phyloP scores from a whole-genome alignment of 306 rosid genomes.

The Acacia melanoxylon region DNA sequence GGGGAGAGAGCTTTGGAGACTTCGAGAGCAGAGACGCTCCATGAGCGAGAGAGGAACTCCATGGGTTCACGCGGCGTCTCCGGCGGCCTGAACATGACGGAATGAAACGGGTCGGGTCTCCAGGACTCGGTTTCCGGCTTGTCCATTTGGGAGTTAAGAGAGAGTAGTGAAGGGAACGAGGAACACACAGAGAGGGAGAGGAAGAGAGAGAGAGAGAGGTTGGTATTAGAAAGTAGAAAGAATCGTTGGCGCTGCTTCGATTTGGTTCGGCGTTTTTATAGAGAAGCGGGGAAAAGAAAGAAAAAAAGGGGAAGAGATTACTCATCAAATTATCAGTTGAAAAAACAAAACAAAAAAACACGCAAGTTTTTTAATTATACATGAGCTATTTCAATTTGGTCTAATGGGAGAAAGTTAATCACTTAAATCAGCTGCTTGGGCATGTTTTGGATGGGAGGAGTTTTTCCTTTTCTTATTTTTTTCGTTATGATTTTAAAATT shows the following conservation, averaged over 20 bases:
- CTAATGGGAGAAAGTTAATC: too few species aligned
- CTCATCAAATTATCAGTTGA: background rate
- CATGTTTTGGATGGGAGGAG: too few species aligned
- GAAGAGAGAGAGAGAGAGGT: background rate
- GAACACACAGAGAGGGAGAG: background rate
- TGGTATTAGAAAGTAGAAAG: background rate
- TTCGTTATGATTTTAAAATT: too few species aligned
- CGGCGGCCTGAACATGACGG: conserved; percentile 54
- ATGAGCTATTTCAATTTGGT: too few species aligned
- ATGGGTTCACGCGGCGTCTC: conserved; percentile 80
- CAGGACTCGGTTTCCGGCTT: conserved; percentile 45
- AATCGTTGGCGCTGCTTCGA: background rate
- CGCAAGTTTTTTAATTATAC: too few species aligned
- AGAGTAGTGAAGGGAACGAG: background rate
- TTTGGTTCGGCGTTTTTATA: conserved; percentile 35
- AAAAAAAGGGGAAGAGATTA: background rate
- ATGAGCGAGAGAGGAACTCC: conserved; percentile 92
- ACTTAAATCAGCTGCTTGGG: too few species aligned
- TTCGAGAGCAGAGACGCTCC: conserved; percentile 83
- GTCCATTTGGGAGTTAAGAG: conserved; percentile 31
- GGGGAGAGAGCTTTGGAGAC: conserved; percentile 80
- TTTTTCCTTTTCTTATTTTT: too few species aligned
- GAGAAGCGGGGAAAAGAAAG: conserved; percentile 1
- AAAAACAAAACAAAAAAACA: background rate
- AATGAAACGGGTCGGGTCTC: conserved; percentile 50